phyloP scores from a whole-genome alignment of 2,329 filamentous ascomycete species.

The Xylariaceae sp. region DNA sequence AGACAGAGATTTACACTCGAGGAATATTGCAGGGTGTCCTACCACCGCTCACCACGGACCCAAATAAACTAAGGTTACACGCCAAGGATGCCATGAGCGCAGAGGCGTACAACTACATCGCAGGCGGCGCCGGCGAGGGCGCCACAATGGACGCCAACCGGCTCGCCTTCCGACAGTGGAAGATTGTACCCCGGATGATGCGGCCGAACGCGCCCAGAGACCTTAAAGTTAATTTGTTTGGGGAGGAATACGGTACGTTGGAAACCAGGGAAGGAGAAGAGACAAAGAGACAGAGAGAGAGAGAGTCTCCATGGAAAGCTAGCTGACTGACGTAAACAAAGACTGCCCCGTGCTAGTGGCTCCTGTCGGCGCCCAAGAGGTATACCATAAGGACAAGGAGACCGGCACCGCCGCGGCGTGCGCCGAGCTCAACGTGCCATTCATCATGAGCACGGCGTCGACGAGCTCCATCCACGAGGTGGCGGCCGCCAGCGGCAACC shows the following conservation, averaged over 20 bases:
- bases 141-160: conserved; percentile 67
- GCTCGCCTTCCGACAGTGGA: conserved; percentile 56
- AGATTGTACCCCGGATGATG: conserved; percentile 61
- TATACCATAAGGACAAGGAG: conserved; percentile 72
- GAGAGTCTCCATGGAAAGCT: too few species aligned
- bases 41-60: conserved; percentile 64
- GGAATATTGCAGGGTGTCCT: conserved; percentile 56
- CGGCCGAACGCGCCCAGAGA: conserved; percentile 52
- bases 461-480: conserved; percentile 71
- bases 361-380: conserved; percentile 72
- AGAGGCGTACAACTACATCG: conserved; percentile 64
- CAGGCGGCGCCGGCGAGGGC: conserved; percentile 67
- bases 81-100: conserved; percentile 56
- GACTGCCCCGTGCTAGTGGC: conserved; percentile 66
- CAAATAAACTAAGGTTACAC: conserved; percentile 62
- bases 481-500: conserved; percentile 61
- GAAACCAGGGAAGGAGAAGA: background rate
- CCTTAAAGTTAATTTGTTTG: conserved; percentile 51
- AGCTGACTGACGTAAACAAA: conserved; percentile 20
- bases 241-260: conserved; percentile 50
- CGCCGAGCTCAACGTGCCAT: conserved; percentile 66
- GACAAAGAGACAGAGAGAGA: background rate
- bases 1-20: conserved; percentile 57
- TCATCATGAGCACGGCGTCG: conserved; percentile 71
- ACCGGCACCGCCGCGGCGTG: conserved; percentile 69